Conservation (phyloP, 805 yeast genomes). For the Suhomyces pyralidae region DNA sequence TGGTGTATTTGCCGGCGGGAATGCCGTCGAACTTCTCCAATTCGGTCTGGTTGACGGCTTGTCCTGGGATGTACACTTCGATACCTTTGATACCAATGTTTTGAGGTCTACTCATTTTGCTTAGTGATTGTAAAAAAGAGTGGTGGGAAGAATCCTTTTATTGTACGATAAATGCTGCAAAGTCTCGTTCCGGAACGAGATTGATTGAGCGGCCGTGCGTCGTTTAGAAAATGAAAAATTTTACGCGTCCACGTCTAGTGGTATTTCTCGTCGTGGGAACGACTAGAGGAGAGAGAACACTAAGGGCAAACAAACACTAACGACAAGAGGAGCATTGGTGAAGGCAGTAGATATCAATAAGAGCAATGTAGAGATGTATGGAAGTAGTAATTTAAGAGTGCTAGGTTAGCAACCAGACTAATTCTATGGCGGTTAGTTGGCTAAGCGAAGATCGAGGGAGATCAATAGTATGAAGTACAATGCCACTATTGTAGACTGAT, state of each 20-base stretch:
- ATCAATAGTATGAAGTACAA: background rate
- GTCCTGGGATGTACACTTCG: constrained; percentile 85
- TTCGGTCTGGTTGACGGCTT: constrained; percentile 82
- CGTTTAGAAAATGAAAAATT: constrained; percentile 4
- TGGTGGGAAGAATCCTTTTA: background rate
- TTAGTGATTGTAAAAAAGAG: background rate
- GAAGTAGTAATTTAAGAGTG: too few species aligned
- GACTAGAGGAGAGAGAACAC: too few species aligned
- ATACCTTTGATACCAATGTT: constrained; percentile 97
- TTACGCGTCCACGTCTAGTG: background rate
- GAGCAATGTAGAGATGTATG: too few species aligned
- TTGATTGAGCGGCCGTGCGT: background rate
- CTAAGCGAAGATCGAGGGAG: background rate
- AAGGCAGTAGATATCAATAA: too few species aligned
- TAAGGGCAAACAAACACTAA: too few species aligned
- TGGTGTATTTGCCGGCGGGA: constrained; percentile 93
- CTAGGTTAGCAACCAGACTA: too few species aligned
- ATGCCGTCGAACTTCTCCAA: constrained; percentile 83
- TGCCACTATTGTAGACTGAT: background rate
- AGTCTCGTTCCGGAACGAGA: background rate
- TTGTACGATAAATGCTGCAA: constrained; percentile 1
- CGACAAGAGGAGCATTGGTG: too few species aligned
- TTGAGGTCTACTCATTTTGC: constrained; percentile 52
- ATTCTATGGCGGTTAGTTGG: too few species aligned
- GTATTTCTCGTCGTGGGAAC: too few species aligned